Evolutionary conservation across 805 yeast genomes (phyloP).

Genomic region (Maudiozyma turicensis): DNA sequence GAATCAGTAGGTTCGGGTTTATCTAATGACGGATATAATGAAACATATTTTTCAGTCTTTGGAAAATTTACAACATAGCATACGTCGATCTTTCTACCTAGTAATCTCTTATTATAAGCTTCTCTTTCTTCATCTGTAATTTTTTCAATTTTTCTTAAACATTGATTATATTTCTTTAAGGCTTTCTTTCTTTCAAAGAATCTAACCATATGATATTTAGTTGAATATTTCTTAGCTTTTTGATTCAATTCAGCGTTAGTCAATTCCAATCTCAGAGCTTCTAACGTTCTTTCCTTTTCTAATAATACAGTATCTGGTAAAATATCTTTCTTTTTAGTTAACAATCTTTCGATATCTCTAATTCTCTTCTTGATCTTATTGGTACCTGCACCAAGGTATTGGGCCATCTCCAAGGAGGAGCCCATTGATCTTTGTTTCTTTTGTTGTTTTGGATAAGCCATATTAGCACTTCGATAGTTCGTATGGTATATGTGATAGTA

Average conservation of each 20-base stretch:
- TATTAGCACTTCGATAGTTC: background rate
- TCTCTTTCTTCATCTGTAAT: slow-evolving; percentile 12
- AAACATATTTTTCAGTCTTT: slow-evolving; percentile 63
- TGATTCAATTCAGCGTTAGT: slow-evolving; percentile 36
- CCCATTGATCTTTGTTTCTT: slow-evolving; percentile 13
- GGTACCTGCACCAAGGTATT: slow-evolving; percentile 30
- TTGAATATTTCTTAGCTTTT: slow-evolving; percentile 43
- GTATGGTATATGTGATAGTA: too few relatives aligned
- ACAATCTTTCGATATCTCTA: slow-evolving; percentile 71
- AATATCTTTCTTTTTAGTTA: slow-evolving; percentile 42
- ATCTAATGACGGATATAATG: slow-evolving; percentile 53
- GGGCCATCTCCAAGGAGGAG: slow-evolving; percentile 29
- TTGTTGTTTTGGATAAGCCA: slow-evolving; percentile 3
- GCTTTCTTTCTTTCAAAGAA: slow-evolving; percentile 90
- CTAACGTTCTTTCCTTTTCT: slow-evolving; percentile 68
- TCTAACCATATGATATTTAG: slow-evolving; percentile 85
- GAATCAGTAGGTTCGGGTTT: slow-evolving; percentile 30
- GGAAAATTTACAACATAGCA: slow-evolving; percentile 76
- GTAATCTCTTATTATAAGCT: slow-evolving; percentile 28
- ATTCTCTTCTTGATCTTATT: slow-evolving; percentile 72
- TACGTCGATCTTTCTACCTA: slow-evolving; percentile 55
- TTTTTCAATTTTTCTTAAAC: slow-evolving; percentile 26
- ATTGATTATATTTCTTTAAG: slow-evolving; percentile 49
- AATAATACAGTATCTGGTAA: slow-evolving; percentile 55
- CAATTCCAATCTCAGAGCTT: slow-evolving; percentile 52